Conservation (phyloP, 1,139 yeast genomes). For the Geotrichum fermentans region DNA sequence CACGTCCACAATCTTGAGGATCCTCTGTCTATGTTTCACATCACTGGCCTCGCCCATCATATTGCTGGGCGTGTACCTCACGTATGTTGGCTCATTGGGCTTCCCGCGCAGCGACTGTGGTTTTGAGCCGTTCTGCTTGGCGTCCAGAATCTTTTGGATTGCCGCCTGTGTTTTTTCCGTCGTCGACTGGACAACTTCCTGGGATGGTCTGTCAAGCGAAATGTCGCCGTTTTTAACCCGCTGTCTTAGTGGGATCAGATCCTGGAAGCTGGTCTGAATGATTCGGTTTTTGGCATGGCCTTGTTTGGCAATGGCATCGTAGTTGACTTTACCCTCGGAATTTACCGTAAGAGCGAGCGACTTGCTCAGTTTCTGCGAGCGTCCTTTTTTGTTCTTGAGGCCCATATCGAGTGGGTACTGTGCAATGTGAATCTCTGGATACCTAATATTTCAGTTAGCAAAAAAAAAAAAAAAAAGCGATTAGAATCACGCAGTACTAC, state of each 20-base stretch:
- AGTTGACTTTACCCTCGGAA: conserved; percentile 35
- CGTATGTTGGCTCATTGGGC: conserved; percentile 39
- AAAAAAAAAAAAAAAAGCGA: neutral
- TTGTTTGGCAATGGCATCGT: conserved; percentile 37
- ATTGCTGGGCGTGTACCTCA: conserved; percentile 48
- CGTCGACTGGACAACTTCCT: conserved; percentile 40
- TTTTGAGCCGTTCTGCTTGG: conserved; percentile 36
- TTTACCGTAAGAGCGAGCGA: conserved; percentile 36
- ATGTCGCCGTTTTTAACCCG: conserved; percentile 39
- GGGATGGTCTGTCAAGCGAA: conserved; percentile 41
- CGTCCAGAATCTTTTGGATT: conserved; percentile 44
- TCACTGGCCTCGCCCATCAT: conserved; percentile 34
- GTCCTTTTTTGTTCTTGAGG: conserved; percentile 19
- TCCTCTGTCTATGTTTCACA: conserved; percentile 37
- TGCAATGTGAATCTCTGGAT: conserved; percentile 36
- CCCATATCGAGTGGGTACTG: conserved; percentile 40
- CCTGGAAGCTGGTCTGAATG: conserved; percentile 41
- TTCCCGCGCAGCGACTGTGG: conserved; percentile 28
- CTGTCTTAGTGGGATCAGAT: conserved; percentile 48
- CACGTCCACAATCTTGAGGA: conserved; percentile 53
- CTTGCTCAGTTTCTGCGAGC: conserved; percentile 20
- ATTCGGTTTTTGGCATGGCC: conserved; percentile 36
- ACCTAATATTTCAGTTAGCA: conserved; percentile 18
- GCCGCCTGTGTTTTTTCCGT: conserved; percentile 47
- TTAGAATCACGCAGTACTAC: too few species aligned